Evolutionary conservation across 2,329 filamentous ascomycete genomes (phyloP).

Genomic region (Dactylonectria estremocensis): DNA sequence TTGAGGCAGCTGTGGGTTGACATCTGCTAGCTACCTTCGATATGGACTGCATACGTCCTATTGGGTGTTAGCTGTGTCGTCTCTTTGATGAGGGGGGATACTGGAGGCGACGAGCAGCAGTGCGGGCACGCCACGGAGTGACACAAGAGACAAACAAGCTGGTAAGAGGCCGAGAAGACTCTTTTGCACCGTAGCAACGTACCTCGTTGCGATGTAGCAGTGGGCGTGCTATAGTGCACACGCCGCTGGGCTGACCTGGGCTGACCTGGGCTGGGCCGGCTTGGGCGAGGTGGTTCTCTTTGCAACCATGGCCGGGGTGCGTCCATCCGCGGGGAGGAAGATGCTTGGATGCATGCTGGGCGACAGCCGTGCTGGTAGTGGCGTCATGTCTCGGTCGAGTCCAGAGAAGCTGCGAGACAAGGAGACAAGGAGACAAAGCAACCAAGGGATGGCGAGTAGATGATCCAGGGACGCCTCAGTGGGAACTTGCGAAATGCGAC

Average conservation of each 20-base stretch:
- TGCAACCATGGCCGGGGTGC: conserved; percentile 16
- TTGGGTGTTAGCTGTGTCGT: conserved; percentile 19
- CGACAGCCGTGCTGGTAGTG: conserved; percentile 3
- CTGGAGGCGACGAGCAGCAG: conserved; percentile 9
- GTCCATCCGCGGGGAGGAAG: conserved; percentile 13
- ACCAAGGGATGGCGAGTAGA: conserved; percentile 32
- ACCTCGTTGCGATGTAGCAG: conserved; percentile 8
- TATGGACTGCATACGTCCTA: background rate
- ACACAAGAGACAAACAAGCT: conserved; percentile 1
- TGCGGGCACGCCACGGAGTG: conserved; percentile 3
- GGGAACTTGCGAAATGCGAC: conserved; percentile 34
- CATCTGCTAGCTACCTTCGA: background rate
- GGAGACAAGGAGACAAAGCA: conserved; percentile 26
- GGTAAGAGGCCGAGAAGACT: background rate
- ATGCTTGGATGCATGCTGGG: conserved; percentile 14
- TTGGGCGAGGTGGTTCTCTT: conserved; percentile 18
- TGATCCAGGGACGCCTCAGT: conserved; percentile 25
- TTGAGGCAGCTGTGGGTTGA: background rate
- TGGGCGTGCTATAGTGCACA: conserved; percentile 1
- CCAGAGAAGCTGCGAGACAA: conserved; percentile 22
- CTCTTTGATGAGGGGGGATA: conserved; percentile 1
- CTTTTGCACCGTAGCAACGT: background rate
- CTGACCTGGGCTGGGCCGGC: background rate
- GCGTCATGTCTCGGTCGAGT: conserved; percentile 31
- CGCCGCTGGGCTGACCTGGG: background rate